Evolutionary conservation across 768 basidiomycete species (phyloP).

Genomic region (Inosperma sp.): DNA sequence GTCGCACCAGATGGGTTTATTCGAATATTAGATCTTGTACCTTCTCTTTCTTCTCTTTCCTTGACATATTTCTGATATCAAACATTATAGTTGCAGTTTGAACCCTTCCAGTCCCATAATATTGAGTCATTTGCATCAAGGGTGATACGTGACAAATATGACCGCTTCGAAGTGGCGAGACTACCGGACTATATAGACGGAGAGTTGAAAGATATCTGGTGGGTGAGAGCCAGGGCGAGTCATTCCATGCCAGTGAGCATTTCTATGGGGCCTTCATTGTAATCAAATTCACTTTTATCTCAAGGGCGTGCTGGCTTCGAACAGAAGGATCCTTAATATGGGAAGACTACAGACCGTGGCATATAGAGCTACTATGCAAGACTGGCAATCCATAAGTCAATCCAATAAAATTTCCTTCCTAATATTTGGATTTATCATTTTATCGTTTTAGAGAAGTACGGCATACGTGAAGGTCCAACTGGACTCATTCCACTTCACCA

Average conservation of each 20-base stretch:
- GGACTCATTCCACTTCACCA: constrained; percentile 21
- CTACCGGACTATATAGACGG: constrained; percentile 24
- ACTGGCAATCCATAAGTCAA: constrained; percentile 23
- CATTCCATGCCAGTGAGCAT: constrained; percentile 22
- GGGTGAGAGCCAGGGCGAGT: constrained; percentile 23
- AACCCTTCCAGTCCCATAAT: not conserved
- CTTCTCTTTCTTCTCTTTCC: constrained; percentile 23
- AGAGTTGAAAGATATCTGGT: constrained; percentile 16
- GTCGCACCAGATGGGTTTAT: constrained; percentile 64
- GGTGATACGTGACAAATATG: constrained; percentile 14
- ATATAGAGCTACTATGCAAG: constrained; percentile 12
- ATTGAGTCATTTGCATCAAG: constrained; percentile 12
- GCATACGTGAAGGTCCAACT: constrained; percentile 25
- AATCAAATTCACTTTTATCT: not conserved
- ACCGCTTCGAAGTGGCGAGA: constrained; percentile 22
- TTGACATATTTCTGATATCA: not conserved
- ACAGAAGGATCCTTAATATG: constrained; percentile 18
- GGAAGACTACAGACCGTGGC: constrained; percentile 13
- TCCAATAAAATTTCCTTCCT: not conserved
- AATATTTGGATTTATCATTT: not conserved
- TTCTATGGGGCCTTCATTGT: not conserved
- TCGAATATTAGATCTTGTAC: constrained; percentile 64
- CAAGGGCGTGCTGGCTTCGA: constrained; percentile 16
- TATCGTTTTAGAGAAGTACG: constrained; percentile 13
- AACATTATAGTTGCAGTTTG: constrained; percentile 7